These are phyloP conservation scores for Harringtonia lauricola DNA, from an alignment of 2,329 filamentous ascomycete species.

Conservation along the genomic window DNA sequence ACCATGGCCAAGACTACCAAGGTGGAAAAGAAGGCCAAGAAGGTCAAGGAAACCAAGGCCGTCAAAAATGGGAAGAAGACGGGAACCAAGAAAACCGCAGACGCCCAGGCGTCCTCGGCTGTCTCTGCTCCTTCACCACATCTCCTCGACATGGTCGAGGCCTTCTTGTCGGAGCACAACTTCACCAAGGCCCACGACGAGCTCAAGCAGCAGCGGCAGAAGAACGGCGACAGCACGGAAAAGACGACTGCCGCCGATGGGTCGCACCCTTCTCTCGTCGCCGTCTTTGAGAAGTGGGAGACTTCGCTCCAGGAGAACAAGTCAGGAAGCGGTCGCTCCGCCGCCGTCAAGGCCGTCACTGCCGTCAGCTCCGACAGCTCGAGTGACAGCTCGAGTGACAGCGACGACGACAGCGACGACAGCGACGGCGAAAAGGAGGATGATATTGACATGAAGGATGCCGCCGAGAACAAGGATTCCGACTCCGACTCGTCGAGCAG, in stretches of 20 bases:
- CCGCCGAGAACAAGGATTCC: slow-evolving; percentile 19
- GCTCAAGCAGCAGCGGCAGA: slow-evolving; percentile 51
- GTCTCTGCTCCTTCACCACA: slow-evolving; percentile 34
- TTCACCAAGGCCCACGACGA: slow-evolving; percentile 49
- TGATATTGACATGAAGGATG: slow-evolving; percentile 38
- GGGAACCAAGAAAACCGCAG: slow-evolving; percentile 10
- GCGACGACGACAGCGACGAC: slow-evolving; percentile 21
- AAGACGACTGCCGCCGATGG: slow-evolving; percentile 6
- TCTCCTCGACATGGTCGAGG: slow-evolving; percentile 54
- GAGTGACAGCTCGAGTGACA: slow-evolving; percentile 19
- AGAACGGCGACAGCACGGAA: slow-evolving; percentile 33
- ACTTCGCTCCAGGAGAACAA: slow-evolving; percentile 22
- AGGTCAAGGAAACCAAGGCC: slow-evolving; percentile 11
- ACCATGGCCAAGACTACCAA: slow-evolving; percentile 10
- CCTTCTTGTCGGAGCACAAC: slow-evolving; percentile 56
- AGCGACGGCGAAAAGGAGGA: slow-evolving; percentile 21
- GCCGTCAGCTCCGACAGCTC: slow-evolving; percentile 12
- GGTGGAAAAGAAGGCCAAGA: slow-evolving; percentile 10
- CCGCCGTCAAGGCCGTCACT: not conserved
- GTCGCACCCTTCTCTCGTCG: slow-evolving; percentile 32
- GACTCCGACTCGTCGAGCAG: slow-evolving; percentile 20
- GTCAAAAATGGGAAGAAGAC: slow-evolving; percentile 7
- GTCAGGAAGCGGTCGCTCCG: slow-evolving; percentile 15
- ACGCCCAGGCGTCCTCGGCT: slow-evolving; percentile 13
- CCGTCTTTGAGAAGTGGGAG: slow-evolving; percentile 41